These are phyloP conservation scores for Camelina laxa DNA, from an alignment of 345 rosid genomes.

Conservation along the genomic window DNA sequence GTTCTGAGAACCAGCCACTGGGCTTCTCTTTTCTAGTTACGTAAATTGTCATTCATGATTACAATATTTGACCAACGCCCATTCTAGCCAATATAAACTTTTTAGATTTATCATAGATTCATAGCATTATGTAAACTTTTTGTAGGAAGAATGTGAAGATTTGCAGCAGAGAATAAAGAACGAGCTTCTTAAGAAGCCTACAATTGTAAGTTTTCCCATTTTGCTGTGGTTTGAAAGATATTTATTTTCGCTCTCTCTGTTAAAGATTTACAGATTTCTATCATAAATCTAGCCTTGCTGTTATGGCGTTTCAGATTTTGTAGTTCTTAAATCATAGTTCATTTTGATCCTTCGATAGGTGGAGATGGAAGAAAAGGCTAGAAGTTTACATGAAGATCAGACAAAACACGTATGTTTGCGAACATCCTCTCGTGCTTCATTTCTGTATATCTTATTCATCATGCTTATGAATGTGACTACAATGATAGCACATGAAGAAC, in stretches of 20 bases:
- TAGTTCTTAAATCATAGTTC: slow-evolving; percentile 21
- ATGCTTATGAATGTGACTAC: neutral
- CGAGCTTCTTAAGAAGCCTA: slow-evolving; percentile 62
- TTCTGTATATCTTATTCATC: slow-evolving; percentile 15
- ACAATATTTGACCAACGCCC: neutral
- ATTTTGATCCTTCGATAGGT: slow-evolving; percentile 52
- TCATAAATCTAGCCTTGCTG: slow-evolving; percentile 11
- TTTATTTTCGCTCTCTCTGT: slow-evolving; percentile 17
- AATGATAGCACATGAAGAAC: neutral
- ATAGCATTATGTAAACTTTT: slow-evolving; percentile 38
- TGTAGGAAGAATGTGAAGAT: slow-evolving; percentile 90
- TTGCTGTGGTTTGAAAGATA: slow-evolving; percentile 8
- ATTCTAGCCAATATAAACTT: slow-evolving; percentile 2
- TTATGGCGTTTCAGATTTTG: slow-evolving; percentile 25
- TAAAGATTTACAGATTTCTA: slow-evolving; percentile 10
- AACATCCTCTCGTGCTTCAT: slow-evolving; percentile 25
- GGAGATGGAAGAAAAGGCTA: slow-evolving; percentile 72
- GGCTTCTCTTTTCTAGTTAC: neutral
- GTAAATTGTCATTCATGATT: neutral
- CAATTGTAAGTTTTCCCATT: slow-evolving; percentile 60
- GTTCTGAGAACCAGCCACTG: slow-evolving; percentile 2
- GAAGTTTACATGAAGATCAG: slow-evolving; percentile 66
- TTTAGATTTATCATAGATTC: slow-evolving; percentile 4
- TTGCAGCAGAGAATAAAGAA: slow-evolving; percentile 58
- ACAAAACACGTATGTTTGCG: slow-evolving; percentile 74